Conservation (phyloP, 2,329 filamentous ascomycete species). For the Cyphellophora europaea region DNA sequence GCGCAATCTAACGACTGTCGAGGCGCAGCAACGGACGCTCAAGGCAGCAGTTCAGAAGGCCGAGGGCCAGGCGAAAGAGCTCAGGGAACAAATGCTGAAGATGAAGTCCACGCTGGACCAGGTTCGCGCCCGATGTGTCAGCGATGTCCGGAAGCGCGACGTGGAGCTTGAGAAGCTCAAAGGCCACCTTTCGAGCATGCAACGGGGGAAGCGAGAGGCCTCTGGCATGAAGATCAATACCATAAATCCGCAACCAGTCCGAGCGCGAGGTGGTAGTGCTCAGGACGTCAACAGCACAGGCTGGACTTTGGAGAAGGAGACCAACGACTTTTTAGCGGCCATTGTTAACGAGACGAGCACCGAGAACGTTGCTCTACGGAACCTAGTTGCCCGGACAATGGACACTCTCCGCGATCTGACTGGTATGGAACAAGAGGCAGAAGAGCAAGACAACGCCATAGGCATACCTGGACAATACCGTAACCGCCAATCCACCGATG, state of each 20-base stretch:
- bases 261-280: conserved; percentile 22
- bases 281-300: conserved; percentile 43
- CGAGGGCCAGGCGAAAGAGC: conserved; percentile 62
- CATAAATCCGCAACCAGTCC: conserved; percentile 30
- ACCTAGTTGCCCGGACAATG: conserved; percentile 62
- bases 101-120: conserved; percentile 74
- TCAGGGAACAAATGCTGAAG: conserved; percentile 75
- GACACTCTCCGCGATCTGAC: conserved; percentile 56
- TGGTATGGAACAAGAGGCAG: conserved; percentile 31
- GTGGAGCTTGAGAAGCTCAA: conserved; percentile 82
- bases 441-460: conserved; percentile 12
- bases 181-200: conserved; percentile 66
- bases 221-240: conserved; percentile 37
- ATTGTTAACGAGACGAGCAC: conserved; percentile 59
- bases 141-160: conserved; percentile 84
- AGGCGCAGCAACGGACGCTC: conserved; percentile 62
- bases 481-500: conserved; percentile 5
- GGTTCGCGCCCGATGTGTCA: conserved; percentile 76
- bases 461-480: conserved; percentile 21
- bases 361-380: conserved; percentile 78
- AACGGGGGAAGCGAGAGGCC: conserved; percentile 46
- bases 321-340: conserved; percentile 78
- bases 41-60: conserved; percentile 62
- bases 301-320: conserved; percentile 73
- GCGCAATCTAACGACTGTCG: conserved; percentile 47